Conservation (phyloP, 2,329 filamentous ascomycete genomes). For the Alternaria sp. region DNA sequence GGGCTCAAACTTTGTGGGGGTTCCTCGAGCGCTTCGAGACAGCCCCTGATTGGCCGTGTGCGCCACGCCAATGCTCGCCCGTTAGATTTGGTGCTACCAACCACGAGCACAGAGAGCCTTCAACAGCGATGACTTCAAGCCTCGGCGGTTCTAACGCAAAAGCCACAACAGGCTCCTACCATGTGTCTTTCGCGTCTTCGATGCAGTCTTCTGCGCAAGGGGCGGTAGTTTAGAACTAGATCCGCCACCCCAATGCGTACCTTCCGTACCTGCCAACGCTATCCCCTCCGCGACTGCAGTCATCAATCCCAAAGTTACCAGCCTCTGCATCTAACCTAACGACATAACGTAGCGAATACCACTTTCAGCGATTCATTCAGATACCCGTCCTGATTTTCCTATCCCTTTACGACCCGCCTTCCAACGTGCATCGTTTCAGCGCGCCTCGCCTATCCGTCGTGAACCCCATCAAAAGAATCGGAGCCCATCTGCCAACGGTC, state of each 20-base stretch:
- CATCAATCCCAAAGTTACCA: slow-evolving; percentile 18
- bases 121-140: slow-evolving; percentile 27
- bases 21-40: slow-evolving; percentile 38
- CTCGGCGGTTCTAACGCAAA: slow-evolving; percentile 38
- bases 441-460: slow-evolving; percentile 36
- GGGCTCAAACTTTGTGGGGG: slow-evolving; percentile 24
- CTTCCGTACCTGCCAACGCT: slow-evolving; percentile 14
- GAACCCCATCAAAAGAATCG: slow-evolving; percentile 18
- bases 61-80: slow-evolving; percentile 19
- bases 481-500: slow-evolving; percentile 9
- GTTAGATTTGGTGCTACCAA: slow-evolving; percentile 36
- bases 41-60: slow-evolving; percentile 32
- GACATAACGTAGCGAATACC: slow-evolving; percentile 12
- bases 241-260: slow-evolving; percentile 11
- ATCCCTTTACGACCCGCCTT: slow-evolving; percentile 22
- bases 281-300: slow-evolving; percentile 24
- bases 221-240: slow-evolving; percentile 16
- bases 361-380: slow-evolving; percentile 12
- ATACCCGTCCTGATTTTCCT: slow-evolving; percentile 12
- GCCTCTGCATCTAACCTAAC: slow-evolving; percentile 23
- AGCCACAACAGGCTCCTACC: slow-evolving; percentile 27
- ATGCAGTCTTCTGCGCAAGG: not conserved
- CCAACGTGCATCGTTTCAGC: slow-evolving; percentile 46
- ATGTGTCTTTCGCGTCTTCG: slow-evolving; percentile 12
- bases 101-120: slow-evolving; percentile 37